These are phyloP conservation scores for Trichoderma orchidacearum DNA, from an alignment of 495 filamentous ascomycete species.

Conservation along the genomic window DNA sequence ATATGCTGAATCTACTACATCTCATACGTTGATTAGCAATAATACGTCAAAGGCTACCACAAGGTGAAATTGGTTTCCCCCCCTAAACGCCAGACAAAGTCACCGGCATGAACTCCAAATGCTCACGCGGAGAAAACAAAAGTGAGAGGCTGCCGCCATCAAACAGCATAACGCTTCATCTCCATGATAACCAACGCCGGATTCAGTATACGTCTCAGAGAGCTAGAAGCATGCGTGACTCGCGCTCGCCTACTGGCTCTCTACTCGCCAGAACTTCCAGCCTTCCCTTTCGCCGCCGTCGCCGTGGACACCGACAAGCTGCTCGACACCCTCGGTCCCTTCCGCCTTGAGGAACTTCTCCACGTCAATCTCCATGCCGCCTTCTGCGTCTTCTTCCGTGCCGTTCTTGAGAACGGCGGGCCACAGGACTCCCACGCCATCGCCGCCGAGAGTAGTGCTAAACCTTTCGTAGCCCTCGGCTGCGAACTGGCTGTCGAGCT, in stretches of 20 bases:
- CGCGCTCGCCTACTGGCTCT: constrained; percentile 14
- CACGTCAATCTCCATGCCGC: constrained; percentile 85
- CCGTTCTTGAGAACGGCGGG: constrained; percentile 73
- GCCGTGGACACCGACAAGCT: constrained; percentile 51
- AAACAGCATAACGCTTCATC: not conserved
- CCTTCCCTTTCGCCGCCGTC: constrained; percentile 53
- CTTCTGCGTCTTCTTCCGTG: constrained; percentile 49
- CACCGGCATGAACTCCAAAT: too few relatives aligned
- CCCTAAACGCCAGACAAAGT: too few relatives aligned
- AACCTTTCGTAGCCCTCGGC: constrained; percentile 71
- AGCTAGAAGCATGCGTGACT: constrained; percentile 1
- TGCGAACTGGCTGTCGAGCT: constrained; percentile 53
- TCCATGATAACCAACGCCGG: not conserved
- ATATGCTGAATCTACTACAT: too few relatives aligned
- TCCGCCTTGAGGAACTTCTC: constrained; percentile 78
- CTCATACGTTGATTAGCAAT: too few relatives aligned
- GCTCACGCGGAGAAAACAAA: too few relatives aligned
- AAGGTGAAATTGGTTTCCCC: too few relatives aligned
- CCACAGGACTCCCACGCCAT: constrained; percentile 86
- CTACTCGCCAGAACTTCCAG: constrained; percentile 89
- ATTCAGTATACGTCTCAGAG: not conserved
- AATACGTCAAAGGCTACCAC: too few relatives aligned
- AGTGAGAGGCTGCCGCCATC: too few relatives aligned
- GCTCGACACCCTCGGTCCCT: constrained; percentile 68
- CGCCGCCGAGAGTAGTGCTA: constrained; percentile 75